Conservation (phyloP, 2,329 filamentous ascomycete species). For the Cercospora brassicicola region DNA sequence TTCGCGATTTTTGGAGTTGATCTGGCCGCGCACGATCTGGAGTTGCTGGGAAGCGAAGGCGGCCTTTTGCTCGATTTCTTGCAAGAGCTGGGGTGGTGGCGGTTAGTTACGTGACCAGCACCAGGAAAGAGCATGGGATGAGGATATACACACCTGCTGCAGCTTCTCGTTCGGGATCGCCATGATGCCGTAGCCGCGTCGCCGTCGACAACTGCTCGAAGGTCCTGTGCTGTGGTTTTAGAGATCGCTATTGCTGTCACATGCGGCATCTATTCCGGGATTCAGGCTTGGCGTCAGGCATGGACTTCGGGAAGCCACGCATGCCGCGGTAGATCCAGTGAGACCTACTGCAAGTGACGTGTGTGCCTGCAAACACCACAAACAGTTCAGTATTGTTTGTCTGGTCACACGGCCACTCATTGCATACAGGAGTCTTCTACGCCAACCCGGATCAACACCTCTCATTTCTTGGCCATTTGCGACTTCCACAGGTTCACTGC, state of each 20-base stretch:
- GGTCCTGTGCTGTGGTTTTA: neutral
- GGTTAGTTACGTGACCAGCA: slow-evolving; percentile 12
- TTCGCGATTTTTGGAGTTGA: slow-evolving; percentile 82
- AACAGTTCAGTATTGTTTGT: neutral
- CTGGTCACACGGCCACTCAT: neutral
- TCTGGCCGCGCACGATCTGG: slow-evolving; percentile 77
- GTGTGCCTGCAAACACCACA: neutral
- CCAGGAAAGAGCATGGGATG: neutral
- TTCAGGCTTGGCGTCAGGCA: neutral
- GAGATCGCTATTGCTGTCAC: neutral
- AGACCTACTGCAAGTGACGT: neutral
- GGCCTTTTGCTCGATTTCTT: slow-evolving; percentile 91
- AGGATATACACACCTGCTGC: slow-evolving; percentile 68
- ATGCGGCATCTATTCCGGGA: neutral
- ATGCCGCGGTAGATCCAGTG: slow-evolving; percentile 2
- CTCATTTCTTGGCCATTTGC: neutral
- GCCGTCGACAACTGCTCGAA: neutral
- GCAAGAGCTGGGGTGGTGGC: slow-evolving; percentile 65
- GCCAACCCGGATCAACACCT: neutral
- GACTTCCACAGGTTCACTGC: neutral
- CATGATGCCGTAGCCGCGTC: slow-evolving; percentile 55
- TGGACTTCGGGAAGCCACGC: neutral
- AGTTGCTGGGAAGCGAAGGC: slow-evolving; percentile 90
- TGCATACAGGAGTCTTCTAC: neutral
- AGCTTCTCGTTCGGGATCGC: slow-evolving; percentile 91